Evolutionary conservation across 306 rosid genomes (phyloP).

Genomic region (Acacia confusa): DNA sequence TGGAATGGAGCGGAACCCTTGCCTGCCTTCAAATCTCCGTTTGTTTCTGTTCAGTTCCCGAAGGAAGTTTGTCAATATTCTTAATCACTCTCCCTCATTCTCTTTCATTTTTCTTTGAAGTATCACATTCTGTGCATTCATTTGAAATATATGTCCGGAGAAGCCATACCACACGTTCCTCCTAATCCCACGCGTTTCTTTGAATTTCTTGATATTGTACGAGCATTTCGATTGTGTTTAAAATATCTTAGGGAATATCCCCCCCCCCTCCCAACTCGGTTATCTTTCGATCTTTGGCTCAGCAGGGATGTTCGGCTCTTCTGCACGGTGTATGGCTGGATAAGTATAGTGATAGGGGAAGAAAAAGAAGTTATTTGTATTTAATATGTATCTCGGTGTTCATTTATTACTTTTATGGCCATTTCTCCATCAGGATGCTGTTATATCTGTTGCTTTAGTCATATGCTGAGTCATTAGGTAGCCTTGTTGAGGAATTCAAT

Average conservation of each 20-base stretch:
- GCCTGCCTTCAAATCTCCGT: background rate
- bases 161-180: background rate
- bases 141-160: conserved; percentile 7
- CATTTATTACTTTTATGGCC: background rate
- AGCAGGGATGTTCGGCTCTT: background rate
- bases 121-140: background rate
- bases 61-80: conserved; percentile 7
- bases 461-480: background rate
- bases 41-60: background rate
- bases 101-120: background rate
- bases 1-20: background rate
- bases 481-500: background rate
- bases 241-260: background rate
- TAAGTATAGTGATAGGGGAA: too few species aligned
- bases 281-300: background rate
- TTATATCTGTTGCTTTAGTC: conserved; percentile 11
- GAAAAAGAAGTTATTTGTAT: background rate
- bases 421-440: background rate
- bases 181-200: background rate
- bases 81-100: background rate
- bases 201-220: background rate
- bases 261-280: background rate
- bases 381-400: background rate
- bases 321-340: background rate
- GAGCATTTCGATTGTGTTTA: background rate